These are phyloP conservation scores for Udeniomyces megalosporus DNA, from an alignment of 768 basidiomycete genomes.

Conservation along the genomic window DNA sequence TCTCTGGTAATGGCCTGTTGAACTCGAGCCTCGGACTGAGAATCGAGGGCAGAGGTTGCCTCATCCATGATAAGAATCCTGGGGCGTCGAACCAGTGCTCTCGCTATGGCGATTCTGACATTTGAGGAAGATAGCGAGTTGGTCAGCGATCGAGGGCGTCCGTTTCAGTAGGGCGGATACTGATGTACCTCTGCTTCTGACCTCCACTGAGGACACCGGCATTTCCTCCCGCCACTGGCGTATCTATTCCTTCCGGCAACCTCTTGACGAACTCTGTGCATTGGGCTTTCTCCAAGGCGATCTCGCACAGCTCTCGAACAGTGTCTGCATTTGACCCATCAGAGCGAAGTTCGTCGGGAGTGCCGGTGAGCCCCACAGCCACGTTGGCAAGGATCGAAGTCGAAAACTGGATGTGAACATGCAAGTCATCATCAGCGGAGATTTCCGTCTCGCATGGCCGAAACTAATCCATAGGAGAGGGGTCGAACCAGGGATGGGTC, in stretches of 20 bases:
- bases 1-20: constrained; percentile 12
- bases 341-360: constrained; percentile 17
- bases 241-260: constrained; percentile 25
- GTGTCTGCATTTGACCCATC: constrained; percentile 21
- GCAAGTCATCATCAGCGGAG: too few relatives aligned
- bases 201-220: constrained; percentile 27
- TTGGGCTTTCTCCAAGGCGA: constrained; percentile 24
- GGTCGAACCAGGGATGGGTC: constrained; percentile 5
- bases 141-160: too few relatives aligned
- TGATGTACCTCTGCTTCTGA: constrained; percentile 19
- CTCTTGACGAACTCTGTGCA: constrained; percentile 26
- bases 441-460: too few relatives aligned
- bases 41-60: constrained; percentile 16
- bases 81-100: constrained; percentile 17
- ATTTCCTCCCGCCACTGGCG: constrained; percentile 21
- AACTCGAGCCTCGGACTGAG: constrained; percentile 6
- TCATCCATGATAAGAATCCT: constrained; percentile 16
- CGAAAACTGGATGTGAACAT: neutral
- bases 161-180: too few relatives aligned
- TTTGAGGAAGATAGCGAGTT: too few relatives aligned
- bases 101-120: constrained; percentile 11
- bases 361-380: constrained; percentile 26
- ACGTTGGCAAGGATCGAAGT: constrained; percentile 28
- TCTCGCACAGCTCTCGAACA: constrained; percentile 16
- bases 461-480: too few relatives aligned